Base-by-base conservation (phyloP, 2,329 filamentous ascomycete species). In the Cercospora sp. region DNA sequence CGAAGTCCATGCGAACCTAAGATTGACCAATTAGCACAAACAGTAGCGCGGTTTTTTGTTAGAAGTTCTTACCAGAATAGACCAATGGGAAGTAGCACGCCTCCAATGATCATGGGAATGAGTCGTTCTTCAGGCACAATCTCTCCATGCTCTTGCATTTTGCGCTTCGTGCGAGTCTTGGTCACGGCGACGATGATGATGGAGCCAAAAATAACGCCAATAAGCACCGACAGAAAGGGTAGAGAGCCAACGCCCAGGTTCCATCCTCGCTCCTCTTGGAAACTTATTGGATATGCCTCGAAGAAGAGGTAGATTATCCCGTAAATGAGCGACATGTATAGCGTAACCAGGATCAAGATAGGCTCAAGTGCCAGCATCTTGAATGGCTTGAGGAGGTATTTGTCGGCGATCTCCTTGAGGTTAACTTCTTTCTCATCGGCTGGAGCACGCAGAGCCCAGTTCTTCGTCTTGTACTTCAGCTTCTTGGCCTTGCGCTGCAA, bases 391-490 rank as follows among this genome's bases (percentile, higher is more conserved):
- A 90, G 79, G 30, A 87, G 81, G 72, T 89, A 84, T 73, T 86
- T 87, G 32, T 85, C 86, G 7, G 81, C 75, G 64, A 86, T 81
- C 43, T 80, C 78, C 9, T 79, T 79, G 9, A 78, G 64, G 69
- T 85, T 81, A 61, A 84, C 74, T 40, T 82, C 77, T 12, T 79
- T 77, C 5, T 76, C 75, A 32, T 82, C 80, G 49, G 83, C 77
- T 61, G 80, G 81, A 3, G 74, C 72, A 18, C 62, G 73, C 8
- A 74, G 64, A 9, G 70, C 69, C 66, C 66, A 71, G 28, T 75
- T 78, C 13, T 81, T 61, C 8, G 87, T 85, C 40, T 83, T 81
- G 73, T 85, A 87, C 70, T 88, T 86, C 37, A 91, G 78, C 60
- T 81, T 82, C 32, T 80, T 80, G 1, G 91, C 90, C 32, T 72